Base-by-base conservation (phyloP, 2,329 filamentous ascomycete genomes). In the Camillea tinctor region DNA sequence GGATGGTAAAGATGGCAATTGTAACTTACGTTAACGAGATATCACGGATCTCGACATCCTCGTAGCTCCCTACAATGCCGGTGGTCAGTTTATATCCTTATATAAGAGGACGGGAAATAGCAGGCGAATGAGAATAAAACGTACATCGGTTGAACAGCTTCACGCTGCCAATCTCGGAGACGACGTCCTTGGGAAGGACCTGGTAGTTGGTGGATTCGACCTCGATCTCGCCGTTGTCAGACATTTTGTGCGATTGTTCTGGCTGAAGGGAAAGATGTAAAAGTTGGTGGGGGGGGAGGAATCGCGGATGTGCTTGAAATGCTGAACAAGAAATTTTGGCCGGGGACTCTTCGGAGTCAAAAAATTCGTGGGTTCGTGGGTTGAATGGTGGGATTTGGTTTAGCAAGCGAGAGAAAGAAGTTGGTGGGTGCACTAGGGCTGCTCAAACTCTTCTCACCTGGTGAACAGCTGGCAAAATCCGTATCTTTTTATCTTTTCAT, bases 11-110 rank as follows among this genome's bases (percentile, higher is more conserved):
- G 6, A 69, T 63, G 66, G 69, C 70, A 64, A 69, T 70, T 72
- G 65, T 60, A 74, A 80, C 92, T 85, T 96, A 99, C 95, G 94
- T 98, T 85, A 99, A 87, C 76, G 95, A 99, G 84, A 99, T 98
- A 81, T 99, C 95, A 81, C 94, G 90, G 83, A 99, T 95, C 88
- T 99, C 95, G 78, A 99, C 94, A 89, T 98, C 92, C 80, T 95
- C 95, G 84, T 98, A 99, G 83, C 83, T 89, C 72, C 71, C 71
- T 72, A 22, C 57, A 17, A 8, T 51, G 30, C 52, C 54, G 60
- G 60, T 55, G 30, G 30, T 66, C 54, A 66, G 64, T 50, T 54
- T 66, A 62, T 57, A 71, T 67, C 57, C 66, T 63, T 57, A 64
- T 66, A 56, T 67, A 68, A 8, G 17, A 15, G 59, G 57, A 21